These are phyloP conservation scores for Cyclospora cayetanensis DNA, from an alignment of 169 alveolate genomes.

Conservation along the genomic window DNA sequence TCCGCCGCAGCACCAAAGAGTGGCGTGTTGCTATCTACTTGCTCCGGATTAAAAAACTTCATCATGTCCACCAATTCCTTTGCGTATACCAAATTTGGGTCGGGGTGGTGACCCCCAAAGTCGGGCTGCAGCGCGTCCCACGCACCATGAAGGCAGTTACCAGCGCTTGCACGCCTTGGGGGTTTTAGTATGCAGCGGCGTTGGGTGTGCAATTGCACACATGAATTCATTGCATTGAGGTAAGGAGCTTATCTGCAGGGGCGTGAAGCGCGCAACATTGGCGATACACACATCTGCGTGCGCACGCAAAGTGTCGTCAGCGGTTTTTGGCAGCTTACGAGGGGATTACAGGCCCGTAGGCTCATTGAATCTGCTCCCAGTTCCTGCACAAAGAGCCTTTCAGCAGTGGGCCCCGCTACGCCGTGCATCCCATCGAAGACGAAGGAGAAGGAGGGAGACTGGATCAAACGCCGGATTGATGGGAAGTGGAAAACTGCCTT, in stretches of 20 bases:
- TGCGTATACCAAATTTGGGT: conserved; percentile 94
- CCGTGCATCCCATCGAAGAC: conserved; percentile 94
- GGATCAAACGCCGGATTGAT: conserved; percentile 78
- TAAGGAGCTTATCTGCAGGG: neutral
- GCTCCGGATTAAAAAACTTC: conserved; percentile 61
- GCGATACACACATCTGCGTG: no score
- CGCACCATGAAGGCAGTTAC: neutral
- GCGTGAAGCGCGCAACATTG: no score
- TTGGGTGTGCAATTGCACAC: neutral
- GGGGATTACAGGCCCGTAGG: conserved; percentile 17
- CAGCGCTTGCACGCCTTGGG: neutral
- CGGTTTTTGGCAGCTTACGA: neutral
- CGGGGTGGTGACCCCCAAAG: conserved; percentile 94
- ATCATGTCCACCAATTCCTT: conserved; percentile 89
- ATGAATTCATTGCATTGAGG: neutral
- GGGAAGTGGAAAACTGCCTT: conserved; percentile 90
- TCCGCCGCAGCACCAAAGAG: conserved; percentile 97
- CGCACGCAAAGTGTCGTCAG: neutral
- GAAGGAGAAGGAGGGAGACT: conserved; percentile 87
- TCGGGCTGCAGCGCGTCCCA: conserved; percentile 84
- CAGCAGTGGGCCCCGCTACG: conserved; percentile 94
- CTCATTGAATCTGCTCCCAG: conserved; percentile 77
- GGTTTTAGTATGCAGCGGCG: neutral
- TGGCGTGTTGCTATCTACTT: conserved; percentile 80
- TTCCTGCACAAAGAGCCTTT: conserved; percentile 84